Percentiles rank a stretch among this genome's conserved stretches.
phyloP scores from a whole-genome alignment of 148 eudicot genomes.

The Rhododendron kiyosumense region DNA sequence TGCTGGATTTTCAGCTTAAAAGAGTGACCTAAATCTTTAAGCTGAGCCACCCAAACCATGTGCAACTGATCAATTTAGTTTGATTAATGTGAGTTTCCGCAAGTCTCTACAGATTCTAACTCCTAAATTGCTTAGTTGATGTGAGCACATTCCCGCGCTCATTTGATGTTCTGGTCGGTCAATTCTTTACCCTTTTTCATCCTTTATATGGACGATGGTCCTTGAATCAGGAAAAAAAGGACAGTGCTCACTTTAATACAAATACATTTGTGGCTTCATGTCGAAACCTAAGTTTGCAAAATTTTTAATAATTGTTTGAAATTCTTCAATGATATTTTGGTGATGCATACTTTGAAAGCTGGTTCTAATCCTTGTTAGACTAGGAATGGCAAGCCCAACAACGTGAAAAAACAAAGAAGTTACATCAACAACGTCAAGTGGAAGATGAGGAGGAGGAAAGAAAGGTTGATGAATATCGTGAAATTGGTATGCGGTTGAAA shows the following conservation, averaged over 20 bases:
- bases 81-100: not conserved
- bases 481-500: conserved; percentile 66
- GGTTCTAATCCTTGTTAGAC: conserved; percentile 15
- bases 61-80: not conserved
- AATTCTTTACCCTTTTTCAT: not conserved
- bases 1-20: not conserved
- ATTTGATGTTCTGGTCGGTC: not conserved
- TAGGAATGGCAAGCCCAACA: conserved; percentile 97
- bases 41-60: not conserved
- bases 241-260: not conserved
- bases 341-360: conserved; percentile 2
- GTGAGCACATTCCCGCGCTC: not conserved
- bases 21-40: not conserved
- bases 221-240: not conserved
- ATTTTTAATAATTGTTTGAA: not conserved
- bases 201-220: not conserved
- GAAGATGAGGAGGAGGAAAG: conserved; percentile 95
- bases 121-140: not conserved
- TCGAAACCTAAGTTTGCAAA: not conserved
- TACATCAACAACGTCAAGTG: conserved; percentile 57
- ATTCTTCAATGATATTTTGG: not conserved
- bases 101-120: not conserved
- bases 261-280: not conserved
- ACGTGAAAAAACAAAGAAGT: conserved; percentile 71
- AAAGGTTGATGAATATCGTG: conserved; percentile 77